Evolutionary conservation across 306 rosid genomes (phyloP).

Genomic region (Styphnolobium japonicum): DNA sequence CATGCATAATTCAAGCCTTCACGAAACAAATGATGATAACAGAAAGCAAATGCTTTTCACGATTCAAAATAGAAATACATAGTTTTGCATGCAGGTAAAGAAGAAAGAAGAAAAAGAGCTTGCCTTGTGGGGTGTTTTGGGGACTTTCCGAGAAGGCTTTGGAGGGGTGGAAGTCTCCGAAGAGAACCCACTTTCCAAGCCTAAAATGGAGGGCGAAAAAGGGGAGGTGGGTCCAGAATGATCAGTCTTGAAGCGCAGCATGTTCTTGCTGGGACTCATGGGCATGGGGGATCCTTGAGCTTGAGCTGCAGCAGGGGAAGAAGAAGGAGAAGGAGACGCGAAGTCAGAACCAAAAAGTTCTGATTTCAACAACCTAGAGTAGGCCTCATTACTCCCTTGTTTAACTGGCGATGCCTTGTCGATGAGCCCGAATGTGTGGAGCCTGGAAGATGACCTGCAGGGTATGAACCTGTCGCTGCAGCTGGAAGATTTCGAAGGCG

Average conservation of each 20-base stretch:
- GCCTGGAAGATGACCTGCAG: slow-evolving; percentile 89
- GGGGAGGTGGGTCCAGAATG: slow-evolving; percentile 74
- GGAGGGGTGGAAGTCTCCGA: slow-evolving; percentile 78
- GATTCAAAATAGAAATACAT: background rate
- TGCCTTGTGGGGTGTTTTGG: slow-evolving; percentile 96
- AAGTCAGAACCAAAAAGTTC: slow-evolving; percentile 96
- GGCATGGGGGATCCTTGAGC: slow-evolving; percentile 68
- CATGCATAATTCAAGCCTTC: no score
- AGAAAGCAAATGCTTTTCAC: background rate
- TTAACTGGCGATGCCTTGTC: slow-evolving; percentile 84
- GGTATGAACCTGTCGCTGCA: slow-evolving; percentile 98
- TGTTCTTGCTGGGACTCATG: slow-evolving; percentile 86
- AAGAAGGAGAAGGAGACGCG: slow-evolving; percentile 67
- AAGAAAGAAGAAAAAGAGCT: background rate
- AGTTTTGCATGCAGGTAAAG: background rate
- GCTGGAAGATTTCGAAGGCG: slow-evolving; percentile 48
- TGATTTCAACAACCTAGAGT: slow-evolving; percentile 66
- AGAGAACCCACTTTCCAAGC: slow-evolving; percentile 48
- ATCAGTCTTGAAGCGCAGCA: slow-evolving; percentile 87
- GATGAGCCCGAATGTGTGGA: slow-evolving; percentile 78
- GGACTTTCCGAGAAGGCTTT: slow-evolving; percentile 93
- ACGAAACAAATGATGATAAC: background rate
- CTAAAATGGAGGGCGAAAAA: slow-evolving; percentile 68
- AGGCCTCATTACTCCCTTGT: slow-evolving; percentile 84
- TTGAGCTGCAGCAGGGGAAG: slow-evolving; percentile 38